Evolutionary conservation across 495 filamentous ascomycete species (phyloP), one percentile per base, ranked within the genome.

Genomic region (Letharia lupina): DNA sequence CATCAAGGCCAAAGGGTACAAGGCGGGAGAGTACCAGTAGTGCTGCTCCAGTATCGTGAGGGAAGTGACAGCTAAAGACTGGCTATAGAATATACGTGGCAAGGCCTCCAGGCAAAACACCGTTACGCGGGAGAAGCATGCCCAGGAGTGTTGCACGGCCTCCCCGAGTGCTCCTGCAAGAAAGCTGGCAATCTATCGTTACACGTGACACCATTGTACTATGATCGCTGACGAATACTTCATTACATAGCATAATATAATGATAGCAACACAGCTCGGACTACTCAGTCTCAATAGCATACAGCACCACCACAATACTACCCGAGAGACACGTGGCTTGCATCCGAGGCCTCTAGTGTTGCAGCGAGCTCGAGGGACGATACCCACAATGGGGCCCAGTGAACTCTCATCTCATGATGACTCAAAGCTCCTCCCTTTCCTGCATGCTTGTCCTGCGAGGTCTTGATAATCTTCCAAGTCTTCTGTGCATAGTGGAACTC

Each of bases 11-110:
- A 45, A 83, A 92, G 72, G 92, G 89, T 75, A 87, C 84, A 65
- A 84, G 86, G 58, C 74, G 88, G 61, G 93, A 98, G 75, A 92
- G 95, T 77, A 89, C 90, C 16, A 87, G 84, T 50, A 91, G 86
- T 62, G 87, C 88, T 65, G 83, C 86, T n/a, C 78, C 84, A 28
- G 23, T 28, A 28, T 28, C 23, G 23, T 28, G 23, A 28, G 23
- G 23, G 23, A 28, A 28, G 23, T 28, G 23, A 28, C 23, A 1
- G 23, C 23, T 28, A 28, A 28, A 28, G 23, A 28, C 23, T 28
- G 23, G 23, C 23, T 28, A 28, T 28, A 28, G 23, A 28, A 28
- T 28, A 28, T 28, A 28, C 23, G 1, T 28, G 23, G 23, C 23
- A 28, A 28, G 23, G 23, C 23, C 23, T 28, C 23, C 23, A 28